Base-by-base conservation (phyloP, 441 rosid genomes). In the Omphalea diandra region DNA sequence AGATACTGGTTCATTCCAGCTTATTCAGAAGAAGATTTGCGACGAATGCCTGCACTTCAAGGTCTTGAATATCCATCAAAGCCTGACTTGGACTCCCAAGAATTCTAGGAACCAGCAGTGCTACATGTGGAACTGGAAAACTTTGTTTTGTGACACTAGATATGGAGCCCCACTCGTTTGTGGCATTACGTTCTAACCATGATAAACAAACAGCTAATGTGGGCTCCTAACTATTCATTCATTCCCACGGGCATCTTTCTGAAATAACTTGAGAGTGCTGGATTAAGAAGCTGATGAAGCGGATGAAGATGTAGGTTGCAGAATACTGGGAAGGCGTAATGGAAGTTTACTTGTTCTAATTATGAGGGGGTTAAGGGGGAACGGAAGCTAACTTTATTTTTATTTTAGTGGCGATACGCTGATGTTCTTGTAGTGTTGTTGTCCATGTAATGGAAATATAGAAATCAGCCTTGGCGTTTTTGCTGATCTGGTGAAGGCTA, bases 31-130 rank as follows among this genome's bases (percentile, higher is more conserved):
- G 97, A 91, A 67, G 97, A 91, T 72, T 43, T 85, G 63, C 76
- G 93, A 33, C 75, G 85, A 71, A 88, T 91, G 81, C 93, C 93
- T 0, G 87, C 85, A 7, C 93, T 91, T 73, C 94, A 87, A 73
- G 93, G 97, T 64, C 87, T 91, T 26, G 92, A 89, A 65, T 91
- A 86, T 72, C 97, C 95, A 40, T 88, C 90, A 5, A 89, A 84
- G 70, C 93, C 93, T 0, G 93, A 89, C 41, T 83, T 80, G 41
- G 95, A 82, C 79, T 84, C 90, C 2, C 88, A 89, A 68, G 88
- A 85, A 54, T 86, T 87, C 71, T 86, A 75, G 79, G 69, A 67
- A 46, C 71, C 71, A 54, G n/a, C 15, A 10, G 62, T 65, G 56
- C 47, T 36, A 15, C 12, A 11, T 24, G 31, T 54, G 35, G 29